These are phyloP conservation scores for Rhypophila decipiens DNA, from an alignment of 495 filamentous ascomycete genomes.

Conservation along the genomic window DNA sequence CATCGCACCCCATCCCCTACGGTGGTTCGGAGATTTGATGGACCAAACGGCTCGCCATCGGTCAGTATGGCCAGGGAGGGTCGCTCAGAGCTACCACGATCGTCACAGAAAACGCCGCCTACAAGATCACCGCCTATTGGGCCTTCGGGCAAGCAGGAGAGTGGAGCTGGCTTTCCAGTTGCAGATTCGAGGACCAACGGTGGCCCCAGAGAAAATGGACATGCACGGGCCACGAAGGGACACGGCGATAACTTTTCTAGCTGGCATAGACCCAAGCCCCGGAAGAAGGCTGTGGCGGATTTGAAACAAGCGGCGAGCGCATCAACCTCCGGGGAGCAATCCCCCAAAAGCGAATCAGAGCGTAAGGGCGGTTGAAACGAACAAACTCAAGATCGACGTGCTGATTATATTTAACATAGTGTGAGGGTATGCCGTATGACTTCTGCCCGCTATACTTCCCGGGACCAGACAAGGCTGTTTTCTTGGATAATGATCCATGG, in stretches of 20 bases:
- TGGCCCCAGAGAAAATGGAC: slow-evolving; percentile 35
- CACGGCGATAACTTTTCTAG: slow-evolving; percentile 35
- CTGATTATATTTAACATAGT: too few species aligned
- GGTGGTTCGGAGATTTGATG: slow-evolving; percentile 31
- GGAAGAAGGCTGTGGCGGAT: slow-evolving; percentile 39
- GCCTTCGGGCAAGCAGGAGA: slow-evolving; percentile 16
- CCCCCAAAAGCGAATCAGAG: slow-evolving; percentile 44
- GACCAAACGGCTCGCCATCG: slow-evolving; percentile 8
- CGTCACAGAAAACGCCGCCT: slow-evolving; percentile 13
- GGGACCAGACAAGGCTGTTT: too few species aligned
- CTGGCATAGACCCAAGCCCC: slow-evolving; percentile 45
- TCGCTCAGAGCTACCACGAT: slow-evolving; percentile 9
- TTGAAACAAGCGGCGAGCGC: slow-evolving; percentile 29
- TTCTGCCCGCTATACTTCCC: too few species aligned
- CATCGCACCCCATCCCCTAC: slow-evolving; percentile 45
- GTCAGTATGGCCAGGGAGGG: slow-evolving; percentile 5
- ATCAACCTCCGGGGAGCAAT: slow-evolving; percentile 36
- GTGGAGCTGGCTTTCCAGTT: slow-evolving; percentile 13
- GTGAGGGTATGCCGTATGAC: too few species aligned
- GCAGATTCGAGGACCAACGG: slow-evolving; percentile 32
- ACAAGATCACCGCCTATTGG: slow-evolving; percentile 13
- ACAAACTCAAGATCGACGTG: too few species aligned
- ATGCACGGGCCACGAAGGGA: slow-evolving; percentile 42
- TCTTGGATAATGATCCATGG: slow-evolving; percentile 23
- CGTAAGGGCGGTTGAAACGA: slow-evolving; percentile 48